Percentiles rank a stretch among this genome's conserved stretches.
phyloP scores from a whole-genome alignment of 2,329 filamentous ascomycete genomes.

The Parasarocladium wereldwijsianum region DNA sequence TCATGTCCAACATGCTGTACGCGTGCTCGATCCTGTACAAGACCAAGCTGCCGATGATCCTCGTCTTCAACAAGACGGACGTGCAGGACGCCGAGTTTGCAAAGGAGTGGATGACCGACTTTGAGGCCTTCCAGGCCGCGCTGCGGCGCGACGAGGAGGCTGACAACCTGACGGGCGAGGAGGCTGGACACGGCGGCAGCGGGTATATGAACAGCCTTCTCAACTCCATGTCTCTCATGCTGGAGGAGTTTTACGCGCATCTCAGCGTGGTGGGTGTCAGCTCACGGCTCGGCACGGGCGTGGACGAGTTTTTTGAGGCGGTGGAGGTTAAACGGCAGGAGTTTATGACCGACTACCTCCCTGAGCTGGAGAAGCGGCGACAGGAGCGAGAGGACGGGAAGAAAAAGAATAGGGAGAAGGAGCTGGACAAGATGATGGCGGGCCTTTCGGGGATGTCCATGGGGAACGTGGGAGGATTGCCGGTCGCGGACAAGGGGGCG shows the following conservation, averaged over 20 bases:
- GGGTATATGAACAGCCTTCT: constrained; percentile 94
- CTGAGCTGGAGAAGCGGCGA: constrained; percentile 70
- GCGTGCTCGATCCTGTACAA: constrained; percentile 98
- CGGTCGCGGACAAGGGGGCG: constrained; percentile 15
- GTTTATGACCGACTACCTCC: constrained; percentile 81
- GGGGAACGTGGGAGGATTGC: constrained; percentile 22
- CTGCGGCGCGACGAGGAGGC: constrained; percentile 71
- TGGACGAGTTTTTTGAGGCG: constrained; percentile 86
- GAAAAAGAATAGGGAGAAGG: constrained; percentile 55
- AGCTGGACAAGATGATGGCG: constrained; percentile 86
- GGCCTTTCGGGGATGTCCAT: too few species aligned
- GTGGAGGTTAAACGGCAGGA: constrained; percentile 78
- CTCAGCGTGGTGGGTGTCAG: constrained; percentile 87
- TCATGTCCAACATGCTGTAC: constrained; percentile 99
- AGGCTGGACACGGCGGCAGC: constrained; percentile 51
- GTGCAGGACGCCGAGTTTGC: constrained; percentile 83
- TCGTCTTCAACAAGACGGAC: constrained; percentile 99
- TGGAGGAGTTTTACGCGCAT: constrained; percentile 95
- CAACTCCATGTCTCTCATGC: constrained; percentile 94
- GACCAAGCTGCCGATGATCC: constrained; percentile 94
- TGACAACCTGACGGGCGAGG: constrained; percentile 59
- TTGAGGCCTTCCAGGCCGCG: constrained; percentile 85
- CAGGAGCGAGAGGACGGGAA: constrained; percentile 65
- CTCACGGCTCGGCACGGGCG: constrained; percentile 78
- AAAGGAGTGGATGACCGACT: constrained; percentile 99